A percentile compares a stretch with the other conserved stretches of the same genome.
Evolutionary conservation across 2,329 filamentous ascomycete species (phyloP).

Genomic region (Ustilaginoidea virens): DNA sequence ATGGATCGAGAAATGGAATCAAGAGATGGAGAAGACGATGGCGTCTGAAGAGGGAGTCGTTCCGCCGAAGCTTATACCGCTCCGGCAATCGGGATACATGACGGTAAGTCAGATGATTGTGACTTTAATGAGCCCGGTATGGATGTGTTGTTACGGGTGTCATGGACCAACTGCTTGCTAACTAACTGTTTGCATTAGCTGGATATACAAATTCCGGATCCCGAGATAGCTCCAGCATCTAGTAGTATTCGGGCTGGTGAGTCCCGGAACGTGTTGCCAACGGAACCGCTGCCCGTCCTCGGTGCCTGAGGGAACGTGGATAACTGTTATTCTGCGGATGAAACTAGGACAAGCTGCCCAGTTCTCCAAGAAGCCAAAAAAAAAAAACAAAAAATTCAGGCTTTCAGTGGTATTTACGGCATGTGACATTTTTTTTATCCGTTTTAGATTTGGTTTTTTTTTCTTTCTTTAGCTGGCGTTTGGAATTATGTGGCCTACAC

Average conservation of each 20-base stretch:
- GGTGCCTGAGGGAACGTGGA: no score
- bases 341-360: no score
- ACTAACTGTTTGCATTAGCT: constrained; percentile 32
- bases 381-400: no score
- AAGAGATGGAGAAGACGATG: constrained; percentile 43
- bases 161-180: background rate
- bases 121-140: no score
- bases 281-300: constrained; percentile 16
- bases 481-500: no score
- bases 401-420: no score
- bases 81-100: constrained; percentile 79
- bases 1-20: constrained; percentile 83
- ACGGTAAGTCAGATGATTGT: constrained; percentile 44
- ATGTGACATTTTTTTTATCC: no score
- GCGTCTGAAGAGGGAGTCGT: constrained; percentile 33
- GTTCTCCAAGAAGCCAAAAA: no score
- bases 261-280: constrained; percentile 16
- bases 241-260: constrained; percentile 26
- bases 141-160: background rate
- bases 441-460: no score
- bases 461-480: no score
- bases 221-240: constrained; percentile 45
- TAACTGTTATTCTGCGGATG: no score
- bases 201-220: constrained; percentile 69
- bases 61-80: constrained; percentile 57